Percentiles rank a stretch among this genome's conserved stretches.
Conservation (phyloP, 768 basidiomycete genomes). For the Mycena galericulata region DNA sequence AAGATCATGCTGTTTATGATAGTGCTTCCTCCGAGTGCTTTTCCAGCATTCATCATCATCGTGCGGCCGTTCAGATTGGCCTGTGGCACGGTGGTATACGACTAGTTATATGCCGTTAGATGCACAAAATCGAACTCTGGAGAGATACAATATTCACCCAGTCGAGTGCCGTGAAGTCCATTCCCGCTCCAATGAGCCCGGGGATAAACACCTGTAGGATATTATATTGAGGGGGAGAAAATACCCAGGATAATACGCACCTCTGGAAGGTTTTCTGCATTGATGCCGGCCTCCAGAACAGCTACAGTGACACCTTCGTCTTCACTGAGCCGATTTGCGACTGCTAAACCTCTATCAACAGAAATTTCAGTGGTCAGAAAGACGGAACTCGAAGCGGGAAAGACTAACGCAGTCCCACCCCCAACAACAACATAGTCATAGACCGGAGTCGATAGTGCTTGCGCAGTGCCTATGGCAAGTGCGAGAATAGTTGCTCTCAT, state of each 20-base stretch:
- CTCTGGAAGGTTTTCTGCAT: constrained; percentile 49
- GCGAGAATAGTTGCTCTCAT: constrained; percentile 7
- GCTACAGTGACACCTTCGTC: constrained; percentile 43
- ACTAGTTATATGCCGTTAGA: constrained; percentile 10
- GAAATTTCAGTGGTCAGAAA: background rate
- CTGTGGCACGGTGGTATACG: constrained; percentile 60
- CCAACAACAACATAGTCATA: constrained; percentile 50
- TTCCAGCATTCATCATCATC: constrained; percentile 51
- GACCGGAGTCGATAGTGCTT: no score
- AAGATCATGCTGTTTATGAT: constrained; percentile 64
- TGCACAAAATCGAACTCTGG: no score
- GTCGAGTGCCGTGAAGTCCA: constrained; percentile 54
- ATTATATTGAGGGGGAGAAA: background rate
- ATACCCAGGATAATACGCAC: constrained; percentile 35
- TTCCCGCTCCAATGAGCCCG: constrained; percentile 44
- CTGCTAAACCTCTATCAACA: constrained; percentile 48
- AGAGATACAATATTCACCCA: constrained; percentile 52
- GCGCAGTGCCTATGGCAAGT: background rate
- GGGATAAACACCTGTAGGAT: constrained; percentile 45
- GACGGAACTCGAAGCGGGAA: background rate
- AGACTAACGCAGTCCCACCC: constrained; percentile 47
- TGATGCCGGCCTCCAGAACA: constrained; percentile 54
- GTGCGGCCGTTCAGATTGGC: constrained; percentile 51
- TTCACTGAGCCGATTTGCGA: constrained; percentile 51
- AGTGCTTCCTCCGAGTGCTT: constrained; percentile 70